A percentile compares a stretch with the other conserved stretches of the same genome.
Conservation (phyloP, 2,329 filamentous ascomycete species). For the Emydomyces testavorans region DNA sequence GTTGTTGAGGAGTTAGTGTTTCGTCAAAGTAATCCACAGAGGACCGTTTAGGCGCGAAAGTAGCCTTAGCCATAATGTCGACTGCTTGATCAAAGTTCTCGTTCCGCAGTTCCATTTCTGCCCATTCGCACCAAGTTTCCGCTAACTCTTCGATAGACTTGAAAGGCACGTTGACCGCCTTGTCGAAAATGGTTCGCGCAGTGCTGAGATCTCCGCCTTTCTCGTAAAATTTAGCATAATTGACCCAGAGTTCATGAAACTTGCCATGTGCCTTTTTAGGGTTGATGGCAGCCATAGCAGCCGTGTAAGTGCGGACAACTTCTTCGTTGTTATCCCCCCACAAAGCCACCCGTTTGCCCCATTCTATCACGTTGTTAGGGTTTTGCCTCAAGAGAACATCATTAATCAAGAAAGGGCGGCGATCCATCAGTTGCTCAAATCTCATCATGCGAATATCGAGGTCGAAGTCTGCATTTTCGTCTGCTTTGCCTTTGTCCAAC, state of each 20-base stretch:
- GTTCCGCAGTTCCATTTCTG: conserved; percentile 90
- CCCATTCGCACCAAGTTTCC: conserved; percentile 99
- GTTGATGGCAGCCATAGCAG: conserved; percentile 83
- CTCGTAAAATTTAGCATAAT: conserved; percentile 97
- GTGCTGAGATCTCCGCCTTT: conserved; percentile 70
- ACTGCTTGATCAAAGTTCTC: conserved; percentile 94
- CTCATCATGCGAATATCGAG: conserved; percentile 95
- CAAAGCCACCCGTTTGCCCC: conserved; percentile 90
- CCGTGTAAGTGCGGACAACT: conserved; percentile 85
- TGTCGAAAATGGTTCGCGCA: conserved; percentile 89
- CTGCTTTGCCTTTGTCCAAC: conserved; percentile 62
- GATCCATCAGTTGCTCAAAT: conserved; percentile 96
- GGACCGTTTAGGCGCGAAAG: conserved; percentile 92
- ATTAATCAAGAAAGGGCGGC: conserved; percentile 88
- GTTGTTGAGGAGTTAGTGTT: conserved; percentile 80
- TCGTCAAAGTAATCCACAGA: conserved; percentile 99
- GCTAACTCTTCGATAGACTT: conserved; percentile 94
- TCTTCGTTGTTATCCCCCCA: conserved; percentile 91
- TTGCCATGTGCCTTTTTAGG: conserved; percentile 89
- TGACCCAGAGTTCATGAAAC: conserved; percentile 90
- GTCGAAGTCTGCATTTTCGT: conserved; percentile 83
- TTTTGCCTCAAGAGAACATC: conserved; percentile 93
- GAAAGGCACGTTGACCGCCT: conserved; percentile 94
- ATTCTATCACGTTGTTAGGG: conserved; percentile 88
- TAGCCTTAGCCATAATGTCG: conserved; percentile 92